Percentiles rank a stretch among this genome's conserved stretches.
Conservation (phyloP, 345 rosid species). For the Eucalyptus curtisii region DNA sequence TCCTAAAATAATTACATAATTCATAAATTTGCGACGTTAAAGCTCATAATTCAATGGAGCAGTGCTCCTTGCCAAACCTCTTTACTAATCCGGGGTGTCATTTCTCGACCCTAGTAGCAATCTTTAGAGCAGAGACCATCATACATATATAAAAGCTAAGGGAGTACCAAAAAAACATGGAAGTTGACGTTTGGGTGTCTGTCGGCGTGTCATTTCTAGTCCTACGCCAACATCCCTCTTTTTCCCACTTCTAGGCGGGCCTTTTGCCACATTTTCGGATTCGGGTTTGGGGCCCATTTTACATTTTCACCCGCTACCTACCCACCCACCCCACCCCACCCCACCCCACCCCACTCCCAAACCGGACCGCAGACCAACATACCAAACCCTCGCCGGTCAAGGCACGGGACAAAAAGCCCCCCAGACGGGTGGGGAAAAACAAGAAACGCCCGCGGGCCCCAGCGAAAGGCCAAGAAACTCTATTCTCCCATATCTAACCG, state of each 20-base stretch:
- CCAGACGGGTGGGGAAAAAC: not conserved
- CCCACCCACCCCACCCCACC: not conserved
- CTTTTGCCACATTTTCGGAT: not conserved
- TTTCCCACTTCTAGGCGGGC: not conserved
- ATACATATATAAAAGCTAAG: too few species aligned
- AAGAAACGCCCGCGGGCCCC: not conserved
- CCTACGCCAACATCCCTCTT: too few species aligned
- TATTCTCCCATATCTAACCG: not conserved
- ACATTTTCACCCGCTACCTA: not conserved
- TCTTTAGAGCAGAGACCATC: too few species aligned
- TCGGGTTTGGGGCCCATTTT: not conserved
- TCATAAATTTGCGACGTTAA: not conserved
- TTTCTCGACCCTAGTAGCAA: not conserved
- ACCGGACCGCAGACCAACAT: not conserved
- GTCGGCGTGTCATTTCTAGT: not conserved
- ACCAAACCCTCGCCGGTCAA: not conserved
- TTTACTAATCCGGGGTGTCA: too few species aligned
- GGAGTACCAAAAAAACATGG: too few species aligned
- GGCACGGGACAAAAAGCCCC: not conserved
- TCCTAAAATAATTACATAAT: not conserved
- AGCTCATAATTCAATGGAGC: not conserved
- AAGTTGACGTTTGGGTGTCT: not conserved
- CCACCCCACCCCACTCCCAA: not conserved
- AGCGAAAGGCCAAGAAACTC: too few species aligned
- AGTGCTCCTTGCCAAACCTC: too few species aligned